These are phyloP conservation scores for Laburnicola sp. DNA, from an alignment of 2,329 filamentous ascomycete species.

Conservation along the genomic window DNA sequence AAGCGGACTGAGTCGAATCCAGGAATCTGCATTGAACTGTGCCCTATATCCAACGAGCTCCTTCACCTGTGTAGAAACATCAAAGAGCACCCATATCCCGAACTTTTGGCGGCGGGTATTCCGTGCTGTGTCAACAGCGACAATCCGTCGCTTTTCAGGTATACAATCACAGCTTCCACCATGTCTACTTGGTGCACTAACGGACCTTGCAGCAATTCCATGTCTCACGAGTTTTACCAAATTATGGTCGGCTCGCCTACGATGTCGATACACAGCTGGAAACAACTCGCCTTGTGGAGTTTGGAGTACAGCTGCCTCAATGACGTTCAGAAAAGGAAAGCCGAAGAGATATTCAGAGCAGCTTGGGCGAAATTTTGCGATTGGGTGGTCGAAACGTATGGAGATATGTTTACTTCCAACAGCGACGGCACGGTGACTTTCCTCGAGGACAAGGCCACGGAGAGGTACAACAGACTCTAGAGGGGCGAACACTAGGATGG, in stretches of 20 bases:
- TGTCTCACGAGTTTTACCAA: constrained; percentile 79
- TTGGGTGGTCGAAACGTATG: constrained; percentile 52
- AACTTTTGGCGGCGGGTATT: constrained; percentile 70
- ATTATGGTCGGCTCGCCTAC: constrained; percentile 68
- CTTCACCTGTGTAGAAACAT: constrained; percentile 68
- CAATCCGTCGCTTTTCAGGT: constrained; percentile 74
- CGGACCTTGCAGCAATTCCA: constrained; percentile 58
- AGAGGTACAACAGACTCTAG: too few species aligned
- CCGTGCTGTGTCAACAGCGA: constrained; percentile 76
- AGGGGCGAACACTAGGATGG: too few species aligned
- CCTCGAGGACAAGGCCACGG: too few species aligned
- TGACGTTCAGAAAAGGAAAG: constrained; percentile 45
- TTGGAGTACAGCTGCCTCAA: constrained; percentile 50
- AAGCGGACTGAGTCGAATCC: constrained; percentile 39
- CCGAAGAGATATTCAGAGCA: constrained; percentile 53
- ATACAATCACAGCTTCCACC: background rate
- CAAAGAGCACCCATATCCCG: constrained; percentile 68
- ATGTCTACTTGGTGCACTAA: constrained; percentile 4
- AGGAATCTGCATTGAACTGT: constrained; percentile 70
- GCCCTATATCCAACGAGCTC: constrained; percentile 77
- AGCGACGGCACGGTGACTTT: too few species aligned
- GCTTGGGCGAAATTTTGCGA: constrained; percentile 64
- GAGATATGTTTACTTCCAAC: too few species aligned
- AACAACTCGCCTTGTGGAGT: constrained; percentile 59
- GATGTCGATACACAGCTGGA: constrained; percentile 72